Evolutionary conservation across 2,329 filamentous ascomycete species (phyloP).

Genomic region (Ascochyta pisi): DNA sequence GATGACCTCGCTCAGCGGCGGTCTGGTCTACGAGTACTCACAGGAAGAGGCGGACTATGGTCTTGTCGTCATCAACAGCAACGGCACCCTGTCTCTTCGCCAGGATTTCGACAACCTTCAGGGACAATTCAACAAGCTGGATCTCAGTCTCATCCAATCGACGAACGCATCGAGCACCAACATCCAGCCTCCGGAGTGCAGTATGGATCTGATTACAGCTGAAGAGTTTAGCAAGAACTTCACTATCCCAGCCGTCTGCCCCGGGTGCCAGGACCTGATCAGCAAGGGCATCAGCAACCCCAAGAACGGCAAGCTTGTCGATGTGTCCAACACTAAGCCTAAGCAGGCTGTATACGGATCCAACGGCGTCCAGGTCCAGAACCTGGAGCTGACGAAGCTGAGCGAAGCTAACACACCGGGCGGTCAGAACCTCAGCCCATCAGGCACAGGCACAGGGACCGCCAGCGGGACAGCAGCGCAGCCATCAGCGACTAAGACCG

Average conservation of each 20-base stretch:
- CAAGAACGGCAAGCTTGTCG: constrained; percentile 63
- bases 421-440: constrained; percentile 46
- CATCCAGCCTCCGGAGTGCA: constrained; percentile 69
- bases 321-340: constrained; percentile 64
- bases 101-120: constrained; percentile 71
- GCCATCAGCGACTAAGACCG: constrained; percentile 28
- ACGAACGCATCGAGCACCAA: constrained; percentile 64
- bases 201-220: constrained; percentile 68
- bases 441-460: constrained; percentile 5
- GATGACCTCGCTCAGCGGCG: constrained; percentile 77
- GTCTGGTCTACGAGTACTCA: constrained; percentile 81
- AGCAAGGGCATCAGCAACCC: constrained; percentile 73
- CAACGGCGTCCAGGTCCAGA: constrained; percentile 65
- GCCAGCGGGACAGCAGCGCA: constrained; percentile 20
- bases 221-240: constrained; percentile 78
- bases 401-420: constrained; percentile 62
- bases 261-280: constrained; percentile 75
- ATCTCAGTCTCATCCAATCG: constrained; percentile 71
- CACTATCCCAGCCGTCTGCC: constrained; percentile 72
- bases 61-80: constrained; percentile 54
- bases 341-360: constrained; percentile 63
- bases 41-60: constrained; percentile 70
- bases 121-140: constrained; percentile 75
- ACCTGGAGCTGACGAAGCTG: constrained; percentile 66
- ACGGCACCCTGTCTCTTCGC: constrained; percentile 53